phyloP scores from a whole-genome alignment of 2,329 filamentous ascomycete species.

The Aureobasidium sp. region DNA sequence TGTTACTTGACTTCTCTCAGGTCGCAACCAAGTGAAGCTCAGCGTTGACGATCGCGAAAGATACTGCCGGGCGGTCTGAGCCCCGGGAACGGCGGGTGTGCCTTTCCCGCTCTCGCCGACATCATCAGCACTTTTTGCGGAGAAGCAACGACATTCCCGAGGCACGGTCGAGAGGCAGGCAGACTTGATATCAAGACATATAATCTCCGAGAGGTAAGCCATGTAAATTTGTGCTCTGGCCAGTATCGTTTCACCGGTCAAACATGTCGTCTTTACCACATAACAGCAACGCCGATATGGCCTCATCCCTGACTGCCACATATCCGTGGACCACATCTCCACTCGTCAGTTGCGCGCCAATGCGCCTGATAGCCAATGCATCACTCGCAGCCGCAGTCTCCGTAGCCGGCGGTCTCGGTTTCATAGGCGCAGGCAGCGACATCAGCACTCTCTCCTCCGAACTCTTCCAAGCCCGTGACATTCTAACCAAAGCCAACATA shows the following conservation, averaged over 20 bases:
- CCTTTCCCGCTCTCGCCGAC: not conserved
- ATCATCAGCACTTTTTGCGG: constrained; percentile 1
- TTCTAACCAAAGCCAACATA: constrained; percentile 17
- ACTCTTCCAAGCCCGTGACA: constrained; percentile 20
- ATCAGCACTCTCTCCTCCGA: constrained; percentile 23
- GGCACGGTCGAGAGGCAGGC: not conserved
- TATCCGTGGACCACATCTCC: constrained; percentile 54
- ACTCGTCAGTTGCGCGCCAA: constrained; percentile 56
- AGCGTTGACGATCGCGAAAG: not conserved
- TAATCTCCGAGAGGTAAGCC: not conserved
- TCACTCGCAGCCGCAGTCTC: constrained; percentile 54
- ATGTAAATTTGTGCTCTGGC: not conserved
- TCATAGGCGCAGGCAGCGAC: constrained; percentile 35
- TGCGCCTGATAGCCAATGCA: constrained; percentile 54
- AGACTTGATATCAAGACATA: not conserved
- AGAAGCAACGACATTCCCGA: constrained; percentile 13
- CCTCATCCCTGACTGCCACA: constrained; percentile 18
- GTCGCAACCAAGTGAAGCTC: not conserved
- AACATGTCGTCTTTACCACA: not conserved
- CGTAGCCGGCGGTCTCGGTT: constrained; percentile 39
- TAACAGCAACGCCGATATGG: not conserved
- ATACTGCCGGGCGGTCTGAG: constrained; percentile 1
- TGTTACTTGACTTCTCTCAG: not conserved
- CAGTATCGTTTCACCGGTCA: not conserved
- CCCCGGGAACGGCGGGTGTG: not conserved